Percentiles rank a stretch among this genome's conserved stretches.
These are phyloP conservation scores for Graphilbum sp. DNA, from an alignment of 2,329 filamentous ascomycete genomes.

Conservation along the genomic window DNA sequence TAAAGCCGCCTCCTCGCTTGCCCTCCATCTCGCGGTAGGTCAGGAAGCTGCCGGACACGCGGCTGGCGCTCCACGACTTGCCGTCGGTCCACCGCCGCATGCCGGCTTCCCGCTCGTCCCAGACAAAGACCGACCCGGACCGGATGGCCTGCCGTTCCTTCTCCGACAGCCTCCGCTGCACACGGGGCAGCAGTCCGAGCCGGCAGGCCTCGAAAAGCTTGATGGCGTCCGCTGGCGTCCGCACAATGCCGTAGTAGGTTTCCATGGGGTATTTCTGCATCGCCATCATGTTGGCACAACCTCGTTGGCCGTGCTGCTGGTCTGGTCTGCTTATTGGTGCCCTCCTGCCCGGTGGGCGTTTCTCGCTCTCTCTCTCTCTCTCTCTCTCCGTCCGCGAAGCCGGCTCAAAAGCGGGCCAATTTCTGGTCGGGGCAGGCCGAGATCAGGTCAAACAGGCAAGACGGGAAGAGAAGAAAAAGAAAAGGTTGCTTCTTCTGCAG, in stretches of 20 bases:
- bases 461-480: no score
- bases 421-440: no score
- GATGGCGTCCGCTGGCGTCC: conserved; percentile 92
- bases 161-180: conserved; percentile 84
- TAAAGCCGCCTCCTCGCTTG: conserved; percentile 72
- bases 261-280: conserved; percentile 47
- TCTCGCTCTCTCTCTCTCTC: no score
- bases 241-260: conserved; percentile 88
- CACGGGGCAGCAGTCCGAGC: conserved; percentile 72
- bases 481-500: no score
- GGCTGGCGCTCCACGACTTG: conserved; percentile 96
- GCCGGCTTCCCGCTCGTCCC: conserved; percentile 95
- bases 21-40: conserved; percentile 99
- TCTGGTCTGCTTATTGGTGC: no score
- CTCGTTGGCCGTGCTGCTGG: no score
- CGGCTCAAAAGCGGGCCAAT: no score
- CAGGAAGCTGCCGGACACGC: conserved; percentile 91
- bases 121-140: conserved; percentile 97
- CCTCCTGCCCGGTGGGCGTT: no score
- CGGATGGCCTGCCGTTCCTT: conserved; percentile 94
- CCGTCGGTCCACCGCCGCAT: conserved; percentile 98
- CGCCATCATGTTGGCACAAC: conserved; percentile 18
- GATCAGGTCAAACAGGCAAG: no score
- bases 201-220: conserved; percentile 97
- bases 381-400: no score